Base-by-base conservation (phyloP, 1,284 basidiomycete genomes). In the Paramarasmius palmivorus region DNA sequence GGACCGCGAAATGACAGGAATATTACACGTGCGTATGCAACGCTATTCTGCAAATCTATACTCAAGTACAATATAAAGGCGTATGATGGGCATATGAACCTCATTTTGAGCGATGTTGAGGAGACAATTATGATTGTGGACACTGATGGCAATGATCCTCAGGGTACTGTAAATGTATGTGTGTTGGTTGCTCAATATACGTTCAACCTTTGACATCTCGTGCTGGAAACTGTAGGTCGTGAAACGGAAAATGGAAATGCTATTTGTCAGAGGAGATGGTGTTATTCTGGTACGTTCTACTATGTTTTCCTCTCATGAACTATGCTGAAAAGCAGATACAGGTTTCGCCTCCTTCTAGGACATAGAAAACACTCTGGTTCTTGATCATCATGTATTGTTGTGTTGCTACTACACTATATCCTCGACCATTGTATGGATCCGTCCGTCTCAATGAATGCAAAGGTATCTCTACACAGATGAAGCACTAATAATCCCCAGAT, bases 1-100 rank as follows among this genome's bases (percentile, higher is more conserved):
- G 22, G 97, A 99, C 70, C 82, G 97, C 44, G 92, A 98, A 63
- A 74, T 99, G 42, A 86, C 90, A 7, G 97, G 97, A 15, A 87
- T 97, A 53, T 77, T 99, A 52, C 97, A 99, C 74, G 95, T 95
- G 67, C 52, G 91, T 71, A 38, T 22, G 48, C 35, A 51, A 49
- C 20, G 51, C 49, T 20, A 34, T 20, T 39, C 53, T 49, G 23
- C 48, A 49, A 56, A 44, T 58, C 50, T 29, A 49, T 51, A 55
- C 49, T 59, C 57, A 58, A 55, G 40, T 60, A 56, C 57, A 38
- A 49, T 41, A 49, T 44, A 54, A 59, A 98, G 95, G 96, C 97
- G 17, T 99, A 99, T 68, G 97, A 99, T 74, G 95, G 95, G 22
- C 97, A 99, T 73, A 98, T 99, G 96, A 99, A 99, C 72, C 79